These are phyloP conservation scores for Acarospora socialis DNA, from an alignment of 2,329 filamentous ascomycete genomes.

Conservation along the genomic window DNA sequence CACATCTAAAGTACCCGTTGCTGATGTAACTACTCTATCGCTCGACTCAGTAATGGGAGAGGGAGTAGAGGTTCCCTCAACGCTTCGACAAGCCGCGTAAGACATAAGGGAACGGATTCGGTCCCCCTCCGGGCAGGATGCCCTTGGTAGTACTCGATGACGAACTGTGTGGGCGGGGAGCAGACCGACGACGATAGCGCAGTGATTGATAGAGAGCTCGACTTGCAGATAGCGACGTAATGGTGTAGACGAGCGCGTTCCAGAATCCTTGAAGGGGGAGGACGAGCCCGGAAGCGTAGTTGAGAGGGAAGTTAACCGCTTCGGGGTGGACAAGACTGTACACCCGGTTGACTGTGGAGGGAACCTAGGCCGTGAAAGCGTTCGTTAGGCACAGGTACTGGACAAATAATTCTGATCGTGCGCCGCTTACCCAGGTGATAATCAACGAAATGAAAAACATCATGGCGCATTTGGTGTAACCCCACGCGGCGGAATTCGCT, in stretches of 20 bases:
- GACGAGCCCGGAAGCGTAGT: slow-evolving; percentile 58
- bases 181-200: not conserved
- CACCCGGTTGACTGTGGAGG: slow-evolving; percentile 61
- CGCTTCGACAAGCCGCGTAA: too few species aligned
- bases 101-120: too few species aligned
- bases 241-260: slow-evolving; percentile 66
- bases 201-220: slow-evolving; percentile 4
- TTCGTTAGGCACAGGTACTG: slow-evolving; percentile 2
- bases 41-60: too few species aligned
- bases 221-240: slow-evolving; percentile 53
- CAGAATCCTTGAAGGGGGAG: slow-evolving; percentile 73
- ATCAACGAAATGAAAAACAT: slow-evolving; percentile 13
- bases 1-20: too few species aligned
- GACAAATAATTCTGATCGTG: not conserved
- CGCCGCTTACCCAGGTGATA: slow-evolving; percentile 12
- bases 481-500: slow-evolving; percentile 10
- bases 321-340: slow-evolving; percentile 50
- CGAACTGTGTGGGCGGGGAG: too few species aligned
- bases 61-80: too few species aligned
- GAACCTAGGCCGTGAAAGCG: slow-evolving; percentile 41
- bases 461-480: slow-evolving; percentile 12
- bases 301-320: slow-evolving; percentile 42
- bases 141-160: too few species aligned
- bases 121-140: too few species aligned
- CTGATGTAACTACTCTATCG: too few species aligned